Evolutionary conservation across 768 basidiomycete genomes (phyloP), one percentile per base, ranked within the genome.

Genomic region (Boletus patriciae): DNA sequence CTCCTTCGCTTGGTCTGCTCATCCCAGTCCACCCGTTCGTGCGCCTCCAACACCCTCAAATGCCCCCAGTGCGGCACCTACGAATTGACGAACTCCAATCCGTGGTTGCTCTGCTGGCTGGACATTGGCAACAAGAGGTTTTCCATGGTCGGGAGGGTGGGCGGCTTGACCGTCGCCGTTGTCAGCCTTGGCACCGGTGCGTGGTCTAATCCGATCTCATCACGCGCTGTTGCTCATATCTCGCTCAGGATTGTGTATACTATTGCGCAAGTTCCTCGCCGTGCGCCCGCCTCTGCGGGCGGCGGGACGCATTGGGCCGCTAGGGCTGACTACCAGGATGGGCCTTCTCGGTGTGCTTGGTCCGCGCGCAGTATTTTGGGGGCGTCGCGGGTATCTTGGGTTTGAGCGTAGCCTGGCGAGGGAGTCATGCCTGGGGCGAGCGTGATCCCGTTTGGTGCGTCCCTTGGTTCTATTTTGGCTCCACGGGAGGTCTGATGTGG

Each of bases 51-150:
- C 66, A 87, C 88, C 0, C 78, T 90, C 58, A 88, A 90, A 65
- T 92, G 90, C 62, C 89, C 90, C 0, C 90, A 92, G 59, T 92
- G 90, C 58, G 79, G 84, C 12, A 75, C 84, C 36, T 92, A 90
- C 66, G 82, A 87, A 66, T 67, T 91, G 48, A 80, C 84, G 61
- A 90, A 87, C 71, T 72, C 84, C 10, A 81, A 84, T 50, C 85
- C 88, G 1, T 51, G 72, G 12, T 38, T 82, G 0, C 74, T 91
- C 34, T 72, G 75, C 16, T 52, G 83, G 23, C 61, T 91, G 54
- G 73, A 83, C n/a, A 55, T 70, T 1, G 74, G 81, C 15, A 86
- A 88, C 66, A 77, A 66, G 48, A 41, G 73, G 2, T 57, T 88
- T 21, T 80, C 83, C 49, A 72, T 73, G 19, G 65, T 78, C 27